These are phyloP conservation scores for Suhomyces faveliae DNA, from an alignment of 805 yeast genomes.

Conservation along the genomic window DNA sequence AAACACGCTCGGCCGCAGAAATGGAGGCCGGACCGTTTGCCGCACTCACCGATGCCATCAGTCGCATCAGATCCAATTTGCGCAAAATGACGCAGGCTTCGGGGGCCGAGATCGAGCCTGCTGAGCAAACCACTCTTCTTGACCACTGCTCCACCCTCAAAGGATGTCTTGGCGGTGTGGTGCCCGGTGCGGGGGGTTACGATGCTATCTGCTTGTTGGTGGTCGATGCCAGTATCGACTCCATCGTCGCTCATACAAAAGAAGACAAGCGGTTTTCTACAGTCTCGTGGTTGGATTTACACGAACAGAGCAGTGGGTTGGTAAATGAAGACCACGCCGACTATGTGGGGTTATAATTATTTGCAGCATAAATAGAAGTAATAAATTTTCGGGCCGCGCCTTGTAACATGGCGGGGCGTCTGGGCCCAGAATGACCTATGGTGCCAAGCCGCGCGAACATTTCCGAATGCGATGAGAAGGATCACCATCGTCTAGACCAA, in stretches of 20 bases:
- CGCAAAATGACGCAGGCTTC: conserved; percentile 60
- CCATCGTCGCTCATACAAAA: conserved; percentile 20
- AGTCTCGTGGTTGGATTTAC: conserved; percentile 68
- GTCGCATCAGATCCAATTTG: conserved; percentile 54
- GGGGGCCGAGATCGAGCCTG: conserved; percentile 89
- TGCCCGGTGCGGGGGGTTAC: conserved; percentile 98
- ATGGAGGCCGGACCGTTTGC: conserved; percentile 3
- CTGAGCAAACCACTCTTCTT: conserved; percentile 65
- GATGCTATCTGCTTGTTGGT: conserved; percentile 85
- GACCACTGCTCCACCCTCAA: conserved; percentile 47
- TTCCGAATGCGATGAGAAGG: neutral
- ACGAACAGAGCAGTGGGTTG: conserved; percentile 62
- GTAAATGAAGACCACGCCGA: conserved; percentile 41
- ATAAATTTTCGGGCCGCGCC: neutral
- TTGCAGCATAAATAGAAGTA: too few relatives aligned
- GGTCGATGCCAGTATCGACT: conserved; percentile 40
- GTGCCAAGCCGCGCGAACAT: neutral
- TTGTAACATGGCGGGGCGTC: too few relatives aligned
- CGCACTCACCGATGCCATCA: conserved; percentile 39
- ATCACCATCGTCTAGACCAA: neutral
- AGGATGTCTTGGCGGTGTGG: conserved; percentile 94
- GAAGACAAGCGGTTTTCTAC: conserved; percentile 32
- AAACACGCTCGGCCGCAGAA: neutral
- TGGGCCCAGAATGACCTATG: neutral
- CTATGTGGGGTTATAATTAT: conserved; percentile 6